These are phyloP conservation scores for Russula vinacea DNA, from an alignment of 768 basidiomycete species.

Conservation along the genomic window DNA sequence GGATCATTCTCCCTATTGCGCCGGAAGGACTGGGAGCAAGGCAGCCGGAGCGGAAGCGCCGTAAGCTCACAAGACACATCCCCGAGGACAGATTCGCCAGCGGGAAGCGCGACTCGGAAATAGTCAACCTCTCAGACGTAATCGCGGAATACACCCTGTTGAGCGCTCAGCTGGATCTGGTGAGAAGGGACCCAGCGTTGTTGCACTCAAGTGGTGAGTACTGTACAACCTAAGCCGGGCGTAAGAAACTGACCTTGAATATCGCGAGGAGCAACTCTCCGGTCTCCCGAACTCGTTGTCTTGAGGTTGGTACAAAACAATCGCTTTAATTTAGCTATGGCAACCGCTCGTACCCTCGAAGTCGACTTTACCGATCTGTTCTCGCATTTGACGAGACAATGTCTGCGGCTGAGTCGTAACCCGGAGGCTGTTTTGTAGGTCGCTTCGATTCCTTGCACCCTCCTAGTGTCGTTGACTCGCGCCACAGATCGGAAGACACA, in stretches of 20 bases:
- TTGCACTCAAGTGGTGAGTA: slow-evolving; percentile 62
- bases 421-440: slow-evolving; percentile 59
- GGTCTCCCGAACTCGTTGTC: slow-evolving; percentile 58
- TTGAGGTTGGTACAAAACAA: slow-evolving; percentile 74
- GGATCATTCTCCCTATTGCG: slow-evolving; percentile 66
- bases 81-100: slow-evolving; percentile 68
- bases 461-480: slow-evolving; percentile 15
- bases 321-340: slow-evolving; percentile 75
- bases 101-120: slow-evolving; percentile 67
- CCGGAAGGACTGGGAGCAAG: slow-evolving; percentile 40
- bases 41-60: slow-evolving; percentile 64
- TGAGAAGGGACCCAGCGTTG: slow-evolving; percentile 60
- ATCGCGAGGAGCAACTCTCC: slow-evolving; percentile 42
- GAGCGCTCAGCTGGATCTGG: slow-evolving; percentile 72
- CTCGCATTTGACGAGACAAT: slow-evolving; percentile 69
- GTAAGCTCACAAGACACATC: slow-evolving; percentile 67
- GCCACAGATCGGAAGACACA: slow-evolving; percentile 60
- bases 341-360: slow-evolving; percentile 66
- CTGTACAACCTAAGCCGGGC: slow-evolving; percentile 4
- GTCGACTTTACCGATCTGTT: slow-evolving; percentile 90
- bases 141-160: slow-evolving; percentile 74
- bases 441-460: neutral
- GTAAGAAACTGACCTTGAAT: slow-evolving; percentile 22
- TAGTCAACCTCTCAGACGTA: slow-evolving; percentile 77
- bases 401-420: slow-evolving; percentile 67